Percentiles rank a stretch among this genome's conserved stretches.
phyloP scores from a whole-genome alignment of 176 grass and related monocot species.

The Areca catechu region DNA sequence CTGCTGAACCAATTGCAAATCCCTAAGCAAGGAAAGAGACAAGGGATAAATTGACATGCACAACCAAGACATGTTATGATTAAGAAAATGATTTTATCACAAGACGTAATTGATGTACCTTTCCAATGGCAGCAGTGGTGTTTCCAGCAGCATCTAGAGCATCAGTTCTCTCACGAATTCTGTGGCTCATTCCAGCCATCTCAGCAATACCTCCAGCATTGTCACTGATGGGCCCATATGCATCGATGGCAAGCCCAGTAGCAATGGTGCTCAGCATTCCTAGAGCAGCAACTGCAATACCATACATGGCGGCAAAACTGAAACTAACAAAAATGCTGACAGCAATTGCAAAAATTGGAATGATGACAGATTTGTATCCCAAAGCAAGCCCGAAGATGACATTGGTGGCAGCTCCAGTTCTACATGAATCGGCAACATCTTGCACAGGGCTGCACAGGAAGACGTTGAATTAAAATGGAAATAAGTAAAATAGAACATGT shows the following conservation, averaged over 20 bases:
- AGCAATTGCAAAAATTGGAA: constrained; percentile 50
- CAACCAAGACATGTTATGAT: too few species aligned
- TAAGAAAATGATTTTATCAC: too few species aligned
- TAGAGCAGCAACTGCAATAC: constrained; percentile 55
- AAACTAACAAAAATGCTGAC: constrained; percentile 51
- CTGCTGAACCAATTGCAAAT: constrained; percentile 9
- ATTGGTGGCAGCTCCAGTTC: constrained; percentile 61
- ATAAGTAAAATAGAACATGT: too few species aligned
- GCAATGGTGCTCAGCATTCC: constrained; percentile 65
- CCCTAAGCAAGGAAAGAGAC: neutral
- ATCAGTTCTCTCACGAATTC: constrained; percentile 46
- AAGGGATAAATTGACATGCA: too few species aligned
- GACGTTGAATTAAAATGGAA: too few species aligned
- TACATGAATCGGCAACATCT: constrained; percentile 52
- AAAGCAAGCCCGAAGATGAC: constrained; percentile 55
- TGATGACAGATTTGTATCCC: constrained; percentile 60
- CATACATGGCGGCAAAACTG: constrained; percentile 62
- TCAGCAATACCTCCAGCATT: constrained; percentile 62
- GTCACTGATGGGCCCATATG: constrained; percentile 55
- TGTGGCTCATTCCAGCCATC: constrained; percentile 60
- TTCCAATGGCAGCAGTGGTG: constrained; percentile 19
- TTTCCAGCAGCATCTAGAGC: constrained; percentile 12
- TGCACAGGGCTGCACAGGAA: constrained; percentile 35
- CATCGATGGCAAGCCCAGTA: constrained; percentile 52
- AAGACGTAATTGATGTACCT: neutral